Base-by-base conservation (phyloP, 306 rosid species). In the Dryas octopetala region DNA sequence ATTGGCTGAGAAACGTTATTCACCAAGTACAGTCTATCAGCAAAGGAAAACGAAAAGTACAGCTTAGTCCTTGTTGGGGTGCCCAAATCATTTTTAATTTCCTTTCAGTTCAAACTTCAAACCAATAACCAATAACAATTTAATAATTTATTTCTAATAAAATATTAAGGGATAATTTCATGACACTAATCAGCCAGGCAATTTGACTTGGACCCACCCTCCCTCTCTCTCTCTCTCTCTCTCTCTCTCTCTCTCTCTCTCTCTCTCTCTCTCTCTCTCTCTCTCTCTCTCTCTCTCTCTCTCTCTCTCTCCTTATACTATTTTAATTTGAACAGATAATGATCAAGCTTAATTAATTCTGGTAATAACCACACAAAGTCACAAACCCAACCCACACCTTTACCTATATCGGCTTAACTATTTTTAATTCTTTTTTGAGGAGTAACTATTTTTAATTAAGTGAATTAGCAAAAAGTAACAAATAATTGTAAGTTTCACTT, bases 311-410 rank as follows among this genome's bases (percentile, higher is more conserved):
- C 67, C 17, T 48, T 71, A 45, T 66, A 79, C 6, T 77, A 77
- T 55, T 77, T 79, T 59, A 75, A 49, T 47, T 62, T 81, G 78
- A 80, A 85, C 84, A 79, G 84, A 83, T 85, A 85, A 83, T 83
- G 66, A 85, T 83, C 51, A 15, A 6, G 50, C 65, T 74, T 74
- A 79, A 74, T 85, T 69, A 78, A 84, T 63, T 77, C 43, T 14
- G 17, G 32, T 55, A 74, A 51, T 82, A 58, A 60, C 81, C 87
- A 51, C 81, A 80, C 84, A 23, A 23, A 23, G 23, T 23, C 23
- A 23, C 23, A 78, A 81, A 74, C 79, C 77, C 67, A 40, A 66
- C 76, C 77, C 74, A 74, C 85, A 55, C 74, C 81, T 71, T 81
- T 71, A 82, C 81, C 86, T 69, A 81, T 47, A 75, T 62, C 82